Evolutionary conservation across 805 yeast species (phyloP).

Genomic region (Teunomyces aglyptinius): DNA sequence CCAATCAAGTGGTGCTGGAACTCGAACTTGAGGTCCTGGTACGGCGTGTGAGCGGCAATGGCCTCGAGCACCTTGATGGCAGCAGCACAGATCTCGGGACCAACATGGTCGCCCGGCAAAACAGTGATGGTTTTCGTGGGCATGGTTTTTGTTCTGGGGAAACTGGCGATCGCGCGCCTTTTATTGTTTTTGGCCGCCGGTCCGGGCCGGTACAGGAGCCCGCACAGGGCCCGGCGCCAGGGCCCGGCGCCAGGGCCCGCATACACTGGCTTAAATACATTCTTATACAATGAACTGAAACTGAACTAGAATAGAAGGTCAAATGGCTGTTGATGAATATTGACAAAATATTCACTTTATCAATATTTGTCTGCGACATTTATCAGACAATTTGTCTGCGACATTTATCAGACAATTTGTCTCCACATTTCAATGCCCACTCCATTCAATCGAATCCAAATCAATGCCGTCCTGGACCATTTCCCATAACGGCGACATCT

Average conservation of each 20-base stretch:
- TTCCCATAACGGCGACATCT: conserved; percentile 95
- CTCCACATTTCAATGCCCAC: conserved; percentile 63
- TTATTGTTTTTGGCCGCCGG: not conserved
- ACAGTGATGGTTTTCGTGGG: conserved; percentile 70
- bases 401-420: not conserved
- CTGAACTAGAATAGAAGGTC: no score
- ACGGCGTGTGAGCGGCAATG: conserved; percentile 51
- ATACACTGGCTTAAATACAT: no score
- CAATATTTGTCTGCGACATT: no score
- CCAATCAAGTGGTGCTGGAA: conserved; percentile 88
- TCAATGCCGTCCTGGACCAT: conserved; percentile 99
- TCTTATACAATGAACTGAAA: no score
- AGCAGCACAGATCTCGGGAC: conserved; percentile 84
- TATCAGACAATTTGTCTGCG: no score
- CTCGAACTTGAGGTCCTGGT: conserved; percentile 55
- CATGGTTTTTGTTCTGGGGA: conserved; percentile 1
- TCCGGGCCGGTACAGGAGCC: not conserved
- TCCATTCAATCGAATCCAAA: conserved; percentile 91
- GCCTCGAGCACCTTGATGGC: conserved; percentile 90
- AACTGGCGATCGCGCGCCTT: no score
- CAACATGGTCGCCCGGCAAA: conserved; percentile 96
- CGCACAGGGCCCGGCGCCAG: no score
- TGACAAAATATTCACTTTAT: no score
- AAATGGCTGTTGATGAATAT: no score
- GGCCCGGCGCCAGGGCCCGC: no score